Evolutionary conservation across 257 asterid genomes (phyloP).

Genomic region (Euphrasia confusa): DNA sequence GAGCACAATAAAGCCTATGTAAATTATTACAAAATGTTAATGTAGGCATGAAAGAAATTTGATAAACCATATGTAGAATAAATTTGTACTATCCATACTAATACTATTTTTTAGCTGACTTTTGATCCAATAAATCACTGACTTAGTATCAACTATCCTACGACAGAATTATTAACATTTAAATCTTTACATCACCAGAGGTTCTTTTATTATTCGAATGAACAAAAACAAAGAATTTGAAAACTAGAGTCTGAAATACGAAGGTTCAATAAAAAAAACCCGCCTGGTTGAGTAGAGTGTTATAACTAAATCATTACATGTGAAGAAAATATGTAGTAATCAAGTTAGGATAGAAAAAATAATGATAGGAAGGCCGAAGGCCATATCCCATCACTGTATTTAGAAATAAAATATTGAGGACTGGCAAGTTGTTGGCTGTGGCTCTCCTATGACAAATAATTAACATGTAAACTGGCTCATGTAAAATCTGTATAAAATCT

Average conservation of each 20-base stretch:
- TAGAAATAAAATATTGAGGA: not conserved
- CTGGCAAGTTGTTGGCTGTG: not conserved
- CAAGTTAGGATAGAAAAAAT: not conserved
- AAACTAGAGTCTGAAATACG: not conserved
- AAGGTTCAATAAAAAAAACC: not conserved
- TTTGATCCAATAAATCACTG: not conserved
- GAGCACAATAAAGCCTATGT: conserved; percentile 1
- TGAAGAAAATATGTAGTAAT: not conserved
- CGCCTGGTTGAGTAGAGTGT: not conserved
- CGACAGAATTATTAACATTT: not conserved
- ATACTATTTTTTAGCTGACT: conserved; percentile 5
- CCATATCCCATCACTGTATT: not conserved
- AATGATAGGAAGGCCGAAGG: not conserved
- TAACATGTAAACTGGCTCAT: not conserved
- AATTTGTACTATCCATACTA: not conserved
- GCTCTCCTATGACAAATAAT: not conserved
- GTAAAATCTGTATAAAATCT: not conserved
- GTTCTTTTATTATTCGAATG: not conserved
- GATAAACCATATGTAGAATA: not conserved
- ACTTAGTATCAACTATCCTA: not conserved
- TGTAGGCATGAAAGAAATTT: not conserved
- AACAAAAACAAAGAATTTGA: conserved; percentile 2
- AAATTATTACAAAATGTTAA: not conserved
- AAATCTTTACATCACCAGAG: not conserved
- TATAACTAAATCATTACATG: not conserved